These are phyloP conservation scores for Fagopyrum homotropicum DNA, from an alignment of 148 eudicot genomes.

Conservation along the genomic window DNA sequence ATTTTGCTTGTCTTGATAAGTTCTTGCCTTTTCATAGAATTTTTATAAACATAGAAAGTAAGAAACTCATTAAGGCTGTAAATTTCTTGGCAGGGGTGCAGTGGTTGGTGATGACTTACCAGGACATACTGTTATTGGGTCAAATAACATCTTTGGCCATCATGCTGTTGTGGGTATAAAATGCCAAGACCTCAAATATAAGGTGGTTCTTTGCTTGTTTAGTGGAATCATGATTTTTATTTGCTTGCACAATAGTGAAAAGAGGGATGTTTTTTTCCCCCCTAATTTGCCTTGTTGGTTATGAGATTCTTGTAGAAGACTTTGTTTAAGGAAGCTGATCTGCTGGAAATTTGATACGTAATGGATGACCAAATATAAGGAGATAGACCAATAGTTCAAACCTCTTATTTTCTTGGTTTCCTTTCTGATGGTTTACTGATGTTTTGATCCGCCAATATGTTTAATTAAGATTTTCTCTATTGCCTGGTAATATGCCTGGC, in stretches of 20 bases:
- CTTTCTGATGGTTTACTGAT: no score
- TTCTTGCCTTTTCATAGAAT: not conserved
- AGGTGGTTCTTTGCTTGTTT: constrained; percentile 11
- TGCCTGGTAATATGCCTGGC: no score
- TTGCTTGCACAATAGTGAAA: not conserved
- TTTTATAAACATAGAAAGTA: not conserved
- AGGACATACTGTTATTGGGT: constrained; percentile 67
- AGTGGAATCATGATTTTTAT: constrained; percentile 29
- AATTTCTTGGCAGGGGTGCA: constrained; percentile 56
- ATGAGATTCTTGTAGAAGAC: not conserved
- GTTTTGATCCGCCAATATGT: no score
- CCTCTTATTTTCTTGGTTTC: no score
- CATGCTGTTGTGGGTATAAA: constrained; percentile 89
- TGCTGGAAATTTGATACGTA: not conserved
- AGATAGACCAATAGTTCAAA: no score
- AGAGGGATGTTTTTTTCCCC: not conserved
- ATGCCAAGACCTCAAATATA: constrained; percentile 96
- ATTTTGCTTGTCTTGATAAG: not conserved
- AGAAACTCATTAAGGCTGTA: not conserved
- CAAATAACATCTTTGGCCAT: constrained; percentile 80
- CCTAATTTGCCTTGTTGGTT: not conserved
- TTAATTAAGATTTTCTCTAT: no score
- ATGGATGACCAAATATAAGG: no score
- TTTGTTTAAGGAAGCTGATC: not conserved
- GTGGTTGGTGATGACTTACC: constrained; percentile 93